Base-by-base conservation (phyloP, 257 asterid genomes). In the Scutellaria baicalensis region DNA sequence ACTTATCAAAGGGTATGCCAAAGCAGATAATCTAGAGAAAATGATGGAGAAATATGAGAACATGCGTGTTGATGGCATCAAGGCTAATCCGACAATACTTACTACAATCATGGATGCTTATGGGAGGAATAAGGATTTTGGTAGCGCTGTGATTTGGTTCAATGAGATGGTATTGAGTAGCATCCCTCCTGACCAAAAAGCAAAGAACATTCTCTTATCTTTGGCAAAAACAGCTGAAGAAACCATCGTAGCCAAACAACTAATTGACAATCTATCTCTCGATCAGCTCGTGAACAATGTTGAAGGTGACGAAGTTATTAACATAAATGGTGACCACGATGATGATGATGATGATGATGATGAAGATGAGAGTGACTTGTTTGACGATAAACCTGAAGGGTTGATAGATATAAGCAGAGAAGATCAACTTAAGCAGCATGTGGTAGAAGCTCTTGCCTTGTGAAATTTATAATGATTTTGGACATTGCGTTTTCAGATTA, bases 91-190 rank as follows among this genome's bases (percentile, higher is more conserved):
- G 10, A 82, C 87, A 36, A 77, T 93, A 75, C 76, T 82, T 81
- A 93, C 99, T 3, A 87, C 96, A 1, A 89, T 93, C 44, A 93
- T 93, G 99, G 97, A 91, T 62, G 99, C 97, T 38, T 83, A 78
- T 42, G 99, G 99, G 48, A 89, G 80, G 85, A 91, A 84, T 69
- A 81, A 76, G 57, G 96, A 85, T 72, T 93, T 93, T 42, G 89
- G 85, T 42, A 85, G 89, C 33, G 96, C 97, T 1, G 85, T 77
- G 36, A 47, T 79, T 69, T 93, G 99, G 97, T 93, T 73, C 84
- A 84, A 81, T 20, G 99, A 93, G 81, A 93, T 93, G 96, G 80
- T 79, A 49, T 80, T 90, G 2, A 69, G 83, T 40, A 90, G 95
- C 11, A 62, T 78, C 6, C 45, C 78, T 68, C 96, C 96, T 8